Conservation (phyloP, 352 stramenopile species). For the Phytophthora gonapodyides region DNA sequence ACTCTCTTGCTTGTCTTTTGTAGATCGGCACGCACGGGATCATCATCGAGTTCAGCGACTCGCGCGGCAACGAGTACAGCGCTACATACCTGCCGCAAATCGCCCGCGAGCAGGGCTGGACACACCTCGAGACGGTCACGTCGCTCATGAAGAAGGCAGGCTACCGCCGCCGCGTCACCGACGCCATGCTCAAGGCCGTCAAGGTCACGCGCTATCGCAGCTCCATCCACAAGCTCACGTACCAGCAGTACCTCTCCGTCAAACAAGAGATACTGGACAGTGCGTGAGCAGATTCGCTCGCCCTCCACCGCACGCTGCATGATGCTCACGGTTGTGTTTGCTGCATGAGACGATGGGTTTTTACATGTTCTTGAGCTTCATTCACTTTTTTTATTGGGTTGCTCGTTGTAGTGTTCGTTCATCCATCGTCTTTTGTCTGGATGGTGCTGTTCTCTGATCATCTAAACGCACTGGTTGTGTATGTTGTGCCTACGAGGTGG, state of each 20-base stretch:
- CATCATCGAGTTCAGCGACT: slow-evolving; percentile 79
- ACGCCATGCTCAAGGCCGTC: slow-evolving; percentile 59
- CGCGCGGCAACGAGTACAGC: slow-evolving; percentile 53
- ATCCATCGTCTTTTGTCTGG: slow-evolving; percentile 6
- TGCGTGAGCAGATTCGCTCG: slow-evolving; percentile 21
- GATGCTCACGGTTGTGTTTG: slow-evolving; percentile 3
- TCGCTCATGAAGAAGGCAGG: slow-evolving; percentile 84
- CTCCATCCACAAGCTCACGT: slow-evolving; percentile 84
- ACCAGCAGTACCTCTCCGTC: slow-evolving; percentile 75
- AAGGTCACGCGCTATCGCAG: slow-evolving; percentile 83
- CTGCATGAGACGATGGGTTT: slow-evolving; percentile 1
- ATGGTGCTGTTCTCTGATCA: slow-evolving; percentile 24
- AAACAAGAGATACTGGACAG: slow-evolving; percentile 48
- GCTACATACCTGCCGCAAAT: slow-evolving; percentile 84
- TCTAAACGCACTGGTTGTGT: slow-evolving; percentile 23
- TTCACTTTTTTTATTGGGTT: slow-evolving; percentile 36
- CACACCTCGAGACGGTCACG: slow-evolving; percentile 69
- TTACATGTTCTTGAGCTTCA: slow-evolving; percentile 26
- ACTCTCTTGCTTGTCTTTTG: not conserved
- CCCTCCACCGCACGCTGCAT: slow-evolving; percentile 18
- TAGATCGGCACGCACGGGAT: slow-evolving; percentile 79
- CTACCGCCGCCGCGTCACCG: slow-evolving; percentile 61
- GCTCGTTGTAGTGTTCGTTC: slow-evolving; percentile 6
- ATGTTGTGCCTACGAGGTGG: not conserved
- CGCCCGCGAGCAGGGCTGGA: slow-evolving; percentile 75